Base-by-base conservation (phyloP, 2,329 filamentous ascomycete species). In the Knufia fluminis region DNA sequence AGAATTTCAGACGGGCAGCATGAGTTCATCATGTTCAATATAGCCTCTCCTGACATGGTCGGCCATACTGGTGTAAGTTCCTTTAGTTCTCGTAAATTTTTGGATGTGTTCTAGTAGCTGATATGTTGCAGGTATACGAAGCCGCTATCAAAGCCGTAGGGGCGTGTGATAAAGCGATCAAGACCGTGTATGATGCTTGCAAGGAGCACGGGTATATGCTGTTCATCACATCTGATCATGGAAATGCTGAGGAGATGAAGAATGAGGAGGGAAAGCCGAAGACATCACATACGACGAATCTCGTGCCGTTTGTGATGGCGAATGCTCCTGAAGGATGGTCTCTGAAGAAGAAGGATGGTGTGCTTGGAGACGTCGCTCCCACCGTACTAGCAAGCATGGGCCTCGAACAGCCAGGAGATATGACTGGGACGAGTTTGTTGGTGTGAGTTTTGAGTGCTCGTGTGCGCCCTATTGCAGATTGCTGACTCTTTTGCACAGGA, bases 11-110 rank as follows among this genome's bases (percentile, higher is more conserved):
- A 94, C 68, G 80, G 84, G 64, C 82, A 86, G 65, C 96, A 90
- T 71, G 89, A 92, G 64, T 97, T 98, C 65, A 77, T 98, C 69
- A 98, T 98, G 92, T 96, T 97, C 82, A 98, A 98, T 81, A 97
- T 98, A 71, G 92, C 92, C 36, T 92, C 92, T 36, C 92, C 92
- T 16, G 92, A 98, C 73, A 98, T 98, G 92, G 92, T 98, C 57
- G 92, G 92, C 60, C 92, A 98, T 75, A 98, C 92, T 9, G 24
- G n/a, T 17, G 26, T 12, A 10, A 24, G 4, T 14, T 3, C 8
- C 26, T 42, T 3, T 24, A 2, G n/a, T 28, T 14, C 6, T 36
- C 33, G 16, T 14, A 4, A 6, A n/a, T n/a, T n/a, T n/a, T n/a
- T n/a, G n/a, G n/a, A n/a, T n/a, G n/a, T n/a, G n/a, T n/a, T n/a